Percentiles rank a stretch among this genome's conserved stretches.
phyloP scores from a whole-genome alignment of 1,139 yeast genomes.

The Scheffersomyces segobiensis region DNA sequence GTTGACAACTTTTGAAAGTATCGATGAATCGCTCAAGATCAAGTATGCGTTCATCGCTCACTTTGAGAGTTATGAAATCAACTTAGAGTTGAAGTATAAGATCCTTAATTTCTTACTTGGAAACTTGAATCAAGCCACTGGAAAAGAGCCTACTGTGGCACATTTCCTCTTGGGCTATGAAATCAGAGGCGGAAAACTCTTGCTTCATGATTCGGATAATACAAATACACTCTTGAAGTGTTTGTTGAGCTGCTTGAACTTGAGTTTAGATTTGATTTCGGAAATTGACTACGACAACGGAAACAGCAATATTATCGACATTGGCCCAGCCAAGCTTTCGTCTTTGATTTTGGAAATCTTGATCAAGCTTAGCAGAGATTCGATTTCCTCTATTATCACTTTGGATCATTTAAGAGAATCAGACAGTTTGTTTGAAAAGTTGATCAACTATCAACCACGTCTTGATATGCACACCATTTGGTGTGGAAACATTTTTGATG shows the following conservation, averaged over 20 bases:
- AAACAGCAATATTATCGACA: slow-evolving; percentile 40
- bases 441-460: slow-evolving; percentile 57
- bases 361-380: slow-evolving; percentile 56
- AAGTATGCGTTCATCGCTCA: slow-evolving; percentile 74
- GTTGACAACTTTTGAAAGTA: slow-evolving; percentile 70
- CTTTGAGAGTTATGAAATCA: slow-evolving; percentile 45
- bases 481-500: slow-evolving; percentile 49
- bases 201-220: slow-evolving; percentile 14
- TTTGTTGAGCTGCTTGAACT: slow-evolving; percentile 49
- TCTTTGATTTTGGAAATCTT: slow-evolving; percentile 61
- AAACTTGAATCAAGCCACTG: slow-evolving; percentile 44
- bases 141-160: slow-evolving; percentile 52
- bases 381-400: slow-evolving; percentile 53
- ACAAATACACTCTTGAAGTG: slow-evolving; percentile 54
- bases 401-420: slow-evolving; percentile 51
- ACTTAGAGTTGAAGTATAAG: slow-evolving; percentile 53
- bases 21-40: slow-evolving; percentile 71
- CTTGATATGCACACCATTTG: slow-evolving; percentile 51
- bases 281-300: slow-evolving; percentile 40
- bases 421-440: slow-evolving; percentile 48
- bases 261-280: slow-evolving; percentile 45
- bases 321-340: slow-evolving; percentile 57
- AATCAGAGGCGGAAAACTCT: slow-evolving; percentile 33
- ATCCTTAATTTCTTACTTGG: slow-evolving; percentile 58
- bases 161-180: slow-evolving; percentile 78